Evolutionary conservation across 352 stramenopile genomes (phyloP).

Genomic region (Phytophthora constricta): DNA sequence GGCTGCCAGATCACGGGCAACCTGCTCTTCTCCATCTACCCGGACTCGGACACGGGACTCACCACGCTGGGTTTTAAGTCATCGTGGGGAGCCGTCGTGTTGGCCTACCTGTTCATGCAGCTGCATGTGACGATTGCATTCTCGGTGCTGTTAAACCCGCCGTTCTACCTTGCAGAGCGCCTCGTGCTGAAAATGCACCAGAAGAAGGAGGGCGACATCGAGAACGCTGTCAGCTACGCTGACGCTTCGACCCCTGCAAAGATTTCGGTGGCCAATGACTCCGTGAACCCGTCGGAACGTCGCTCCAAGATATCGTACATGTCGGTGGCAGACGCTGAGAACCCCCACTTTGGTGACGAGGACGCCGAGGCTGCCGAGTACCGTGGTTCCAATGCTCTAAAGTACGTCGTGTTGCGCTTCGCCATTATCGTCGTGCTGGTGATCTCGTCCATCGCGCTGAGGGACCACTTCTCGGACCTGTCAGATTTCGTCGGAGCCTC

Average conservation of each 20-base stretch:
- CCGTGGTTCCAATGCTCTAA: constrained; percentile 35
- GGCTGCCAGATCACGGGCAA: constrained; percentile 49
- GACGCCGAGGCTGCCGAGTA: constrained; percentile 38
- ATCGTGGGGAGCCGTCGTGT: constrained; percentile 31
- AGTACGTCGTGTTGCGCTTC: constrained; percentile 46
- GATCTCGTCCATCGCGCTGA: constrained; percentile 46
- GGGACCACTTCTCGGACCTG: constrained; percentile 50
- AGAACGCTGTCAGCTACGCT: constrained; percentile 35
- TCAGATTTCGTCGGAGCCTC: constrained; percentile 53
- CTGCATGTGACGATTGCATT: constrained; percentile 56
- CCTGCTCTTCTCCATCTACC: constrained; percentile 38
- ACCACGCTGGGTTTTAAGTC: constrained; percentile 45
- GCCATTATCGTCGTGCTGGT: constrained; percentile 43
- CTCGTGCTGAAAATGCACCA: constrained; percentile 54
- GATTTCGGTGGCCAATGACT: constrained; percentile 11
- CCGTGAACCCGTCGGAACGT: constrained; percentile 22
- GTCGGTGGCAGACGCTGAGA: constrained; percentile 27
- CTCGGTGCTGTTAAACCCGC: constrained; percentile 61
- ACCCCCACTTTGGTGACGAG: constrained; percentile 26
- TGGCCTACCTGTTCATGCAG: constrained; percentile 60
- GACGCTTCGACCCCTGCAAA: constrained; percentile 25
- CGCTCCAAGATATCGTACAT: constrained; percentile 30
- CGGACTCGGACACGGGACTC: constrained; percentile 20
- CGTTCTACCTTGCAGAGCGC: constrained; percentile 54
- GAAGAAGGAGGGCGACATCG: constrained; percentile 39